Evolutionary conservation across 2,329 filamentous ascomycete species (phyloP), one percentile per base, ranked within the genome.

Genomic region (Fonsecaea monophora): DNA sequence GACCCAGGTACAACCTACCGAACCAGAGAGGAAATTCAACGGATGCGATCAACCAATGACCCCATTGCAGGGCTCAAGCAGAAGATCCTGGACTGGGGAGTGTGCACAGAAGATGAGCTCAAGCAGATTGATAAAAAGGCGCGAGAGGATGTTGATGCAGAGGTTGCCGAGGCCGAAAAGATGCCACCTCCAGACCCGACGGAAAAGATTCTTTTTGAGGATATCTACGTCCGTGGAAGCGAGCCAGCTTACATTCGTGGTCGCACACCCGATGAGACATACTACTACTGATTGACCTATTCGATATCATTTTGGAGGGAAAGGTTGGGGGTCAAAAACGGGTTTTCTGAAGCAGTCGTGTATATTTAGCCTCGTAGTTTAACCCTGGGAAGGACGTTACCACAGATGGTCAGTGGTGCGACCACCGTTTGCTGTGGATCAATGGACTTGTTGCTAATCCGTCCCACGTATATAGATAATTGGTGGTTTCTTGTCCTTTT

Each of bases 1-100:
- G 95, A 99, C 82, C 95, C 95, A 67, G 95, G 95, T 81, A 99
- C 95, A 81, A 98, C 95, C 76, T 99, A 99, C 90, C 91, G 94
- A 81, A 97, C 94, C 75, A 93, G 95, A 82, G 95, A 99, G 86
- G 95, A 99, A 85, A 97, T 99, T 78, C 94, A 97, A 86, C 94
- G 94, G 82, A 99, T 99, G 95, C 92, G 95, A 77, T 96, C 91
- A 75, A 99, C 95, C 83, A 92, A 98, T 83, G 95, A 99, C 84
- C 93, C 95, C 74, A 99, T 99, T 78, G 93, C 94, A 76, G 95
- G 95, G 68, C 89, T 99, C 75, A 98, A 98, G 89, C 91, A 95
- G 85, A 97, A 97, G 86, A 90, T 99, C 73, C 84, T 99, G 66
- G 95, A 99, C 82, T 99, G 95, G 95, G 88, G 88, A 68, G 90